Conservation (phyloP, 2,329 filamentous ascomycete species). For the Colletotrichum endophyticum region DNA sequence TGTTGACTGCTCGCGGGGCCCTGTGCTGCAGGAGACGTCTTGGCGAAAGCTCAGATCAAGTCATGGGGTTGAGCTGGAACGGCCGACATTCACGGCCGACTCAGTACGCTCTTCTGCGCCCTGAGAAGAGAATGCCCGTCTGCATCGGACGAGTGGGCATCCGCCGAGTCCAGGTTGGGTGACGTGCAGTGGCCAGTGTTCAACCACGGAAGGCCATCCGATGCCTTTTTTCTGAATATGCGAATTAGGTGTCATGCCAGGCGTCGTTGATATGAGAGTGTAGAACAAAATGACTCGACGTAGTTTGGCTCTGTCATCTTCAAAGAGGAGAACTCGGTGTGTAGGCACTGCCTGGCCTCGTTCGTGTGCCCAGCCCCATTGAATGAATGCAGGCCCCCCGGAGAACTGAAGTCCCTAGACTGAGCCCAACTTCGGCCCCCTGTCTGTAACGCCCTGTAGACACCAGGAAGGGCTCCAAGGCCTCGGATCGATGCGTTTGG, state of each 20-base stretch:
- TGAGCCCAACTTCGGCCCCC: background rate
- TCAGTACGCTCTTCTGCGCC: background rate
- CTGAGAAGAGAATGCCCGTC: background rate
- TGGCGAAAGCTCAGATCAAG: background rate
- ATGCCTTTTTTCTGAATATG: background rate
- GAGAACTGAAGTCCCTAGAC: background rate
- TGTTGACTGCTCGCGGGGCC: background rate
- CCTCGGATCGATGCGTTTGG: background rate
- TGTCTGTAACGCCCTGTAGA: background rate
- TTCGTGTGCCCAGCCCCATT: background rate
- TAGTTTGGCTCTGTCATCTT: background rate
- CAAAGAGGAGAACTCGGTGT: background rate
- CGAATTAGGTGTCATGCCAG: background rate
- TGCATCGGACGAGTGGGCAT: background rate
- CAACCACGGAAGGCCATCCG: background rate
- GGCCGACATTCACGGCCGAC: background rate
- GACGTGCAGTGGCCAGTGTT: background rate
- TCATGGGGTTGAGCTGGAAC: background rate
- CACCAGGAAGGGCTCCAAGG: background rate
- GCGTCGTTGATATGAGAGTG: background rate
- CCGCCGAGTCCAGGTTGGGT: background rate
- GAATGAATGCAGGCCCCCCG: background rate
- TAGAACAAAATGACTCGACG: background rate
- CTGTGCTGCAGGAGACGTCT: background rate
- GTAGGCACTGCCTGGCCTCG: background rate